Evolutionary conservation across 2,329 filamentous ascomycete genomes (phyloP), one percentile per base, ranked within the genome.

Genomic region (Exophiala oligosperma): DNA sequence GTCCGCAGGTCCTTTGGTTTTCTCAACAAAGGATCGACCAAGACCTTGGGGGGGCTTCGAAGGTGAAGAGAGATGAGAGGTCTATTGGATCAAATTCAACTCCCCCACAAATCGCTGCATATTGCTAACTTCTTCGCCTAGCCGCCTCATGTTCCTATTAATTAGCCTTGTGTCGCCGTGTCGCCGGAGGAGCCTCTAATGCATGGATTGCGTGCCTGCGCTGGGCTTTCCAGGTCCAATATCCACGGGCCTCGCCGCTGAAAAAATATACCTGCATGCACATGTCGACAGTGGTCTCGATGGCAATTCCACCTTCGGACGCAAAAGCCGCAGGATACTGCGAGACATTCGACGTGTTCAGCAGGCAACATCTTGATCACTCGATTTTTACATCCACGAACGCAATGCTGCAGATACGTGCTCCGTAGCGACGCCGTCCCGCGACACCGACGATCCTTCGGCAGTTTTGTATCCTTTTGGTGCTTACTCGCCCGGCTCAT

Each of bases 381-480:
- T 9, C 40, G 4, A 43, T 43, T 14, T 14, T 43, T 5, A 11
- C 14, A 43, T 43, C 14, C 40, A 3, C 11, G 21, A 43, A 43
- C n/a, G 14, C 14, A 4, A 11, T 43, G 40, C 6, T 43, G 40
- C 23, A 41, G 46, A 32, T 14, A 44, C 29, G 29, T 49, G 52
- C 17, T 17, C 17, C 54, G 29, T 17, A 28, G 35, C 32, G 32
- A 53, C 23, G 21, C 48, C 54, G 54, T 49, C 32, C 21, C 38
- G 23, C 49, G 55, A 44, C 37, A 55, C 56, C 52, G 47, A 40
- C 56, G 46, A 59, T 59, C 56, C 56, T 59, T 59, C 56, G 56
- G 56, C 38, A 38, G 52, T 59, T 44, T 26, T 40, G 29, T 40
- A 46, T 40, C 9, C 49, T 29, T 17, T 52, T 29, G 32, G 40